These are phyloP conservation scores for Candida adriatica DNA, from an alignment of 805 yeast genomes.

Conservation along the genomic window DNA sequence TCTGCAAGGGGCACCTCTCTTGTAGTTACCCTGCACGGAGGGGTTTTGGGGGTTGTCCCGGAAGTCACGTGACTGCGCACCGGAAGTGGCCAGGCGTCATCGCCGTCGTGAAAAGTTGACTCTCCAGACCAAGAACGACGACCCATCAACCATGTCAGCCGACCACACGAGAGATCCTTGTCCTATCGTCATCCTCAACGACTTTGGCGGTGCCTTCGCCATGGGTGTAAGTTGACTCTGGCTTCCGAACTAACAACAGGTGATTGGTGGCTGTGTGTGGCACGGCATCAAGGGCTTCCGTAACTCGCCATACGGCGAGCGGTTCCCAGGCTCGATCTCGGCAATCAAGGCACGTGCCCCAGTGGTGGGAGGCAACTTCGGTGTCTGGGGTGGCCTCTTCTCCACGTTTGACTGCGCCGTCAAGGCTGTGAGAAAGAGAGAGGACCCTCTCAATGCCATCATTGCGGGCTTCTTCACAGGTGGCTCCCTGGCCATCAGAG, in stretches of 20 bases:
- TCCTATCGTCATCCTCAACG: slow-evolving; percentile 91
- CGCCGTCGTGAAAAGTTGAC: neutral
- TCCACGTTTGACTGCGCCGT: slow-evolving; percentile 94
- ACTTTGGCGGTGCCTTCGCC: slow-evolving; percentile 98
- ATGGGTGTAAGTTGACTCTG: slow-evolving; percentile 62
- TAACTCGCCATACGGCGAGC: slow-evolving; percentile 95
- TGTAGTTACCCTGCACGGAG: too few species aligned
- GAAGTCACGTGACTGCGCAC: too few species aligned
- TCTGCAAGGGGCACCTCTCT: too few species aligned
- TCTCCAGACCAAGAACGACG: neutral
- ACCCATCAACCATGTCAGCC: slow-evolving; percentile 55
- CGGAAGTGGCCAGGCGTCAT: too few species aligned
- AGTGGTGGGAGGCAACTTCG: slow-evolving; percentile 97
- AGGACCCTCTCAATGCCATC: slow-evolving; percentile 97
- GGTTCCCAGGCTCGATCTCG: slow-evolving; percentile 80
- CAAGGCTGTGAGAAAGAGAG: slow-evolving; percentile 93
- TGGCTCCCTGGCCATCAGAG: slow-evolving; percentile 96
- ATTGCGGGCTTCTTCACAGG: slow-evolving; percentile 98
- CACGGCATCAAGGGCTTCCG: slow-evolving; percentile 98
- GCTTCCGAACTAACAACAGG: slow-evolving; percentile 4
- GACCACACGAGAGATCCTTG: slow-evolving; percentile 99
- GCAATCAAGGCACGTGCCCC: slow-evolving; percentile 97
- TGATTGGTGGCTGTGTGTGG: slow-evolving; percentile 97
- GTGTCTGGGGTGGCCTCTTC: slow-evolving; percentile 99
- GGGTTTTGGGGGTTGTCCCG: too few species aligned